Percentiles rank a stretch among this genome's conserved stretches.
phyloP scores from a whole-genome alignment of 1,284 basidiomycete genomes.

The Malassezia globosa region DNA sequence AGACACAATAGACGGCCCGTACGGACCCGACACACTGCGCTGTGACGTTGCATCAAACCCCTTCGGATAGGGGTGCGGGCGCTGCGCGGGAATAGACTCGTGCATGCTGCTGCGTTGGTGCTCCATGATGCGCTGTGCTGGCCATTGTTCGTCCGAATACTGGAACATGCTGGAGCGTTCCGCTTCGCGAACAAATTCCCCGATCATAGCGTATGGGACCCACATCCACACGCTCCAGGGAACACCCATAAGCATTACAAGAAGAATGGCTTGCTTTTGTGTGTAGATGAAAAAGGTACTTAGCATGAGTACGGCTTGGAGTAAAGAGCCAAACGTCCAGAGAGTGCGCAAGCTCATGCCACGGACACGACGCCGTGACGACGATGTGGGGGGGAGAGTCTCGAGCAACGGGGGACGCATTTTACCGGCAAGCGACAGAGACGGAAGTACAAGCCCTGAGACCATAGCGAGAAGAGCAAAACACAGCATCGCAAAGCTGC shows the following conservation, averaged over 20 bases:
- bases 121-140: constrained; percentile 17
- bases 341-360: constrained; percentile 30
- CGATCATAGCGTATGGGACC: constrained; percentile 44
- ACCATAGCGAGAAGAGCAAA: constrained; percentile 34
- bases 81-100: not conserved
- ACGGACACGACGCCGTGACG: constrained; percentile 2
- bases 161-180: constrained; percentile 25
- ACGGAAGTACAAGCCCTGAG: constrained; percentile 28
- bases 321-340: constrained; percentile 30
- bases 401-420: not conserved
- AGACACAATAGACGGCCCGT: constrained; percentile 16
- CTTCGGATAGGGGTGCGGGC: not conserved
- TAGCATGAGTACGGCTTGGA: constrained; percentile 24
- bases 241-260: constrained; percentile 37
- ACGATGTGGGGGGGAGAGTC: not conserved
- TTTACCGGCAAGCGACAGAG: constrained; percentile 27
- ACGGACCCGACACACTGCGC: constrained; percentile 5
- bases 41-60: not conserved
- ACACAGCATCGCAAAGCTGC: constrained; percentile 38
- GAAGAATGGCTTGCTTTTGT: constrained; percentile 21
- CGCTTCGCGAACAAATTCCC: constrained; percentile 38
- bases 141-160: constrained; percentile 25
- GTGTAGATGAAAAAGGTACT: constrained; percentile 26
- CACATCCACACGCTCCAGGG: constrained; percentile 43
- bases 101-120: not conserved